A percentile compares a stretch with the other conserved stretches of the same genome.
These are phyloP conservation scores for Galerina marginata DNA, from an alignment of 768 basidiomycete species.

Conservation along the genomic window DNA sequence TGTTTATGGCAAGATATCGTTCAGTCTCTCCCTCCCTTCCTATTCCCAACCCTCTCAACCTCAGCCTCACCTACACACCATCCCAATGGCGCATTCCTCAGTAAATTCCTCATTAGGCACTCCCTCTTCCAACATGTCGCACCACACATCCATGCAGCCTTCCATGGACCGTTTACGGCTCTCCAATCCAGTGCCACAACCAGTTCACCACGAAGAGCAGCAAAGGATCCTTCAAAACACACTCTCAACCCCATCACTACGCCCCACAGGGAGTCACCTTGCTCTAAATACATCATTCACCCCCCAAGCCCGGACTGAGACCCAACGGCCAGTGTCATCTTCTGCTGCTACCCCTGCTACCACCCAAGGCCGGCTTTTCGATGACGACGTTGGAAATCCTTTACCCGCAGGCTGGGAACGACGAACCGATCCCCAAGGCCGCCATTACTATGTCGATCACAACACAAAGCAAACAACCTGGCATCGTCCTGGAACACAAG, in stretches of 20 bases:
- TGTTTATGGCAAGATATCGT: slow-evolving; percentile 84
- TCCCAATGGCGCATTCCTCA: background rate
- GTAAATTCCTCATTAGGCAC: too few relatives aligned
- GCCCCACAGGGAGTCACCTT: slow-evolving; percentile 32
- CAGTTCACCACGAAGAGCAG: slow-evolving; percentile 23
- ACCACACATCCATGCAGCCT: slow-evolving; percentile 19
- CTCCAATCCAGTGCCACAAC: slow-evolving; percentile 20
- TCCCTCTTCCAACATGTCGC: slow-evolving; percentile 22
- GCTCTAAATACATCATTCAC: slow-evolving; percentile 26
- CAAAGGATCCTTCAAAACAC: slow-evolving; percentile 19
- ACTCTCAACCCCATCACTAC: slow-evolving; percentile 23
- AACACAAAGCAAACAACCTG: slow-evolving; percentile 82
- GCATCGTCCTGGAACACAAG: slow-evolving; percentile 53
- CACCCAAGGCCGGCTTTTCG: slow-evolving; percentile 38
- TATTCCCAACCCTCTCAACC: slow-evolving; percentile 32
- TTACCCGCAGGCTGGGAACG: slow-evolving; percentile 87
- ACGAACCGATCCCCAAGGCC: slow-evolving; percentile 70
- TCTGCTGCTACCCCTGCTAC: slow-evolving; percentile 24
- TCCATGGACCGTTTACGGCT: slow-evolving; percentile 21
- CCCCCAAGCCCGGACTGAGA: slow-evolving; percentile 17
- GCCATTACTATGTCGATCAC: slow-evolving; percentile 90
- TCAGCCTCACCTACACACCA: slow-evolving; percentile 16
- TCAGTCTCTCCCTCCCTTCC: slow-evolving; percentile 56
- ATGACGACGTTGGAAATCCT: slow-evolving; percentile 65
- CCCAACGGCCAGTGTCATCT: slow-evolving; percentile 9